phyloP scores from a whole-genome alignment of 2,329 filamentous ascomycete species.

The Blastomyces percursus region DNA sequence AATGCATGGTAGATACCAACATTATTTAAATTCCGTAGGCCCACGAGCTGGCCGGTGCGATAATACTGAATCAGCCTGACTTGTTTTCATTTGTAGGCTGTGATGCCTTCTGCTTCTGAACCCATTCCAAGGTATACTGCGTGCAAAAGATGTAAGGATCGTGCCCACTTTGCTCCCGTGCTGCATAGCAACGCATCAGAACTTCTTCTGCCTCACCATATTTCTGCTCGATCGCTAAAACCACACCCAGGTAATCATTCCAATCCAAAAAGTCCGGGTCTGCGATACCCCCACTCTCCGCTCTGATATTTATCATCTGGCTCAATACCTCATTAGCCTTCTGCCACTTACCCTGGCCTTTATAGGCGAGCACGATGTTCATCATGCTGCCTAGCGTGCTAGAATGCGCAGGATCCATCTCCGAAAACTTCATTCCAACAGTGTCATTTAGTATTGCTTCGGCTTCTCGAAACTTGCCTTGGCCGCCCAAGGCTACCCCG shows the following conservation, averaged over 20 bases:
- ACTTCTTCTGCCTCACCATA: neutral
- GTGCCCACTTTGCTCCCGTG: neutral
- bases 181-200: neutral
- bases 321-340: neutral
- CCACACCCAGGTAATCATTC: neutral
- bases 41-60: neutral
- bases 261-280: slow-evolving; percentile 3
- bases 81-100: neutral
- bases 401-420: neutral
- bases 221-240: neutral
- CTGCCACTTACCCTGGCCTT: neutral
- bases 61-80: neutral
- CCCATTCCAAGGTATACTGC: neutral
- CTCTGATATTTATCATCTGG: slow-evolving; percentile 3
- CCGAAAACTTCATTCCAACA: neutral
- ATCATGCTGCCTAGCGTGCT: slow-evolving; percentile 1
- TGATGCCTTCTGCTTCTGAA: neutral
- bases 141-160: slow-evolving; percentile 3
- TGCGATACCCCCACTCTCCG: neutral
- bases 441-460: slow-evolving; percentile 2
- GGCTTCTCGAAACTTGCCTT: neutral
- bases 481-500: neutral
- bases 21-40: neutral
- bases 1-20: neutral
- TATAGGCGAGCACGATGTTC: slow-evolving; percentile 3